Percentiles rank a stretch among this genome's conserved stretches.
phyloP scores from a whole-genome alignment of 805 yeast species.

The Grigorovia jiainica region DNA sequence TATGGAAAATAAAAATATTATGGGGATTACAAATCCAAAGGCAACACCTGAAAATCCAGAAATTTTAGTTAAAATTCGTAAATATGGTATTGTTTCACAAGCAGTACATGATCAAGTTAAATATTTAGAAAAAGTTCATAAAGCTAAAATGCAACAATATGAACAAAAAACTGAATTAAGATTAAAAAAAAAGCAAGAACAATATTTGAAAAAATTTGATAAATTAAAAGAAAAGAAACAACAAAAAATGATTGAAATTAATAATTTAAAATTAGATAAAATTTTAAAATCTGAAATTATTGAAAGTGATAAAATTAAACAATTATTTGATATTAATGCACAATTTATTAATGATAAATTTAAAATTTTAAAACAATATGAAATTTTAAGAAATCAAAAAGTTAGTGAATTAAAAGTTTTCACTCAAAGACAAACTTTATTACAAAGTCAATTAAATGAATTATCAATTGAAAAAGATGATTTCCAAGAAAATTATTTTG shows the following conservation, averaged over 20 bases:
- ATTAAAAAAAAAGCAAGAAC: slow-evolving; percentile 14
- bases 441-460: slow-evolving; percentile 22
- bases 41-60: slow-evolving; percentile 28
- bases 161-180: slow-evolving; percentile 9
- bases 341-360: slow-evolving; percentile 15
- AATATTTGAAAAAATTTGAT: slow-evolving; percentile 15
- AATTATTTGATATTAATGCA: slow-evolving; percentile 16
- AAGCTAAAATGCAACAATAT: slow-evolving; percentile 12
- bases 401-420: slow-evolving; percentile 18
- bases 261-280: slow-evolving; percentile 15
- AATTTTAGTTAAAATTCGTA: slow-evolving; percentile 17
- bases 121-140: slow-evolving; percentile 16
- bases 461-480: slow-evolving; percentile 13
- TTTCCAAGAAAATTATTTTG: slow-evolving; percentile 14
- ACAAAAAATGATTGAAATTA: slow-evolving; percentile 14
- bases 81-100: slow-evolving; percentile 21
- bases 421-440: slow-evolving; percentile 13
- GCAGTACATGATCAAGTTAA: slow-evolving; percentile 22
- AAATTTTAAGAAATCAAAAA: slow-evolving; percentile 18
- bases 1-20: background rate
- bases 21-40: background rate
- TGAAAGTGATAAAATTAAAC: slow-evolving; percentile 15
- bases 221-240: slow-evolving; percentile 16
- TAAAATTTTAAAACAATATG: slow-evolving; percentile 20
- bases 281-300: slow-evolving; percentile 18